Evolutionary conservation across 257 asterid species (phyloP), one percentile per base, ranked within the genome.

Genomic region (Plantago elongata): DNA sequence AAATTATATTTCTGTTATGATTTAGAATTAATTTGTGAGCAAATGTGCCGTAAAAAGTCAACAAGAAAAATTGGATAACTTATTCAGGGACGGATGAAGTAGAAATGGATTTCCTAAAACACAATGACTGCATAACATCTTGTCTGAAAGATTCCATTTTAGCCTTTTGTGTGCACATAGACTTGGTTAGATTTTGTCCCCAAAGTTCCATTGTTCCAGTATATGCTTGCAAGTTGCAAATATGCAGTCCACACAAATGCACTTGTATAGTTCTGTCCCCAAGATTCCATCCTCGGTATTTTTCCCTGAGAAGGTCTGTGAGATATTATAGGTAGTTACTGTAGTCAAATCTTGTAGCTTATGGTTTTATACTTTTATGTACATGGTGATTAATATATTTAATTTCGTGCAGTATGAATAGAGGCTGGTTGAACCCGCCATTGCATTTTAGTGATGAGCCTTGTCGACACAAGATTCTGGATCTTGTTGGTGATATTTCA

Each of bases 391-490:
- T 34, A 34, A 34, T 4, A 34, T 34, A 34, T 22, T 1, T 22
- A 22, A 22, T 34, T 34, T 34, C 40, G 5, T 66, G 66, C 78
- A 88, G 99, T 77, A 69, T 59, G 63, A 81, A 58, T 57, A 74
- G 68, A 69, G 99, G 97, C 61, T 92, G 95, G 99, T 61, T 92
- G 78, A 92, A 89, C 66, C 95, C 96, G 64, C 99, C 99, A 0
- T 78, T 92, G 64, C 95, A 78, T 59, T 86, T 77, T 63, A 65
- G 57, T 18, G 81, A 92, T 18, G 99, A 92, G 78, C 94, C 99
- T 47, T 89, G 99, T 73, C 83, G 99, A 65, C 99, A 92, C 72
- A 92, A 92, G 84, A 87, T 83, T 68, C 77, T 92, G 68, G 99
- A 92, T 83, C 88, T 92, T 72, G 89, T 92, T 66, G 99, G 99